Percentiles rank a stretch among this genome's conserved stretches.
phyloP scores from a whole-genome alignment of 331 rosid genomes.

The Rhamnella rubrinervis region DNA sequence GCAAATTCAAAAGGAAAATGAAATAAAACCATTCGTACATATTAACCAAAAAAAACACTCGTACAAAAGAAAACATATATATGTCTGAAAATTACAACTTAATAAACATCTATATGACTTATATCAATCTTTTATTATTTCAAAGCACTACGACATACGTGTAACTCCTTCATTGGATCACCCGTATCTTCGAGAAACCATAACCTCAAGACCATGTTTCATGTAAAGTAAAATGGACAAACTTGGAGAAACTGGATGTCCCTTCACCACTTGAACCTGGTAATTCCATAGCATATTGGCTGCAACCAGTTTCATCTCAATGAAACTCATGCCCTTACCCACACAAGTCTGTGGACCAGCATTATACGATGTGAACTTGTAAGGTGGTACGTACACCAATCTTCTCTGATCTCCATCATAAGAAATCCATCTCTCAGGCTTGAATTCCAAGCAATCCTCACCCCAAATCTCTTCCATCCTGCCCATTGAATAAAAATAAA shows the following conservation, averaged over 20 bases:
- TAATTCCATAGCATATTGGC: constrained; percentile 28
- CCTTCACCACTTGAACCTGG: constrained; percentile 24
- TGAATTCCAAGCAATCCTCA: constrained; percentile 41
- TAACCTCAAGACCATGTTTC: constrained; percentile 51
- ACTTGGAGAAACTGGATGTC: constrained; percentile 26
- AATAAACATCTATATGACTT: no score
- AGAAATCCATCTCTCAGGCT: constrained; percentile 64
- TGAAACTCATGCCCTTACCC: constrained; percentile 39
- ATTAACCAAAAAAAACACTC: no score
- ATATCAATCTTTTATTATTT: no score
- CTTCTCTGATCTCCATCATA: constrained; percentile 22
- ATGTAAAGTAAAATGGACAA: constrained; percentile 44
- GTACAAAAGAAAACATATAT: no score
- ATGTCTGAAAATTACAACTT: no score
- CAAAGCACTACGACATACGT: no score
- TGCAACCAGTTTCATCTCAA: constrained; percentile 39
- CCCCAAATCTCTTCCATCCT: constrained; percentile 43
- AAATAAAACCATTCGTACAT: no score
- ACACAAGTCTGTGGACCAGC: constrained; percentile 50
- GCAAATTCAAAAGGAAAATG: no score
- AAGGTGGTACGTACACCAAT: constrained; percentile 28
- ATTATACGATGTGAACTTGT: constrained; percentile 38
- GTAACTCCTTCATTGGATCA: no score
- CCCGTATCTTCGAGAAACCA: constrained; percentile 11
- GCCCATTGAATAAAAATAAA: constrained; percentile 39